phyloP scores from a whole-genome alignment of 2,329 filamentous ascomycete genomes.

The Thelonectria olida region DNA sequence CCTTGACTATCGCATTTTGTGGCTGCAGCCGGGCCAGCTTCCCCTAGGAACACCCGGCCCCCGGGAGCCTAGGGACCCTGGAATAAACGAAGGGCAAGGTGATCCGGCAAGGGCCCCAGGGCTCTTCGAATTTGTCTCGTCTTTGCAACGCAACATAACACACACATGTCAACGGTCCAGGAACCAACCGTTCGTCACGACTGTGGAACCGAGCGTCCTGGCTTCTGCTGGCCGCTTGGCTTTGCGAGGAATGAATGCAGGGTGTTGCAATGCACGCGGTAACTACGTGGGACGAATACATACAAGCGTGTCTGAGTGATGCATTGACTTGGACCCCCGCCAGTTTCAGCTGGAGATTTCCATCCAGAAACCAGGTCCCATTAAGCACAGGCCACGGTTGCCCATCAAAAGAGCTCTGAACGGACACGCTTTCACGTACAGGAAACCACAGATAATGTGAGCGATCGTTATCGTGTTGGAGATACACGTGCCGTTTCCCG shows the following conservation, averaged over 20 bases:
- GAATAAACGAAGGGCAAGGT: conserved; percentile 20
- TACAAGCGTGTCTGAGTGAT: no score
- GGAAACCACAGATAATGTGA: background rate
- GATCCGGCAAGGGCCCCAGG: conserved; percentile 26
- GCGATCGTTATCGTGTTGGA: background rate
- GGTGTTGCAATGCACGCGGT: background rate
- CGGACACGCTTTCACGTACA: background rate
- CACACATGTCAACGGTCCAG: conserved; percentile 34
- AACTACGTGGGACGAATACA: no score
- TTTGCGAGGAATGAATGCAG: conserved; percentile 1
- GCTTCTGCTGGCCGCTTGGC: conserved; percentile 4
- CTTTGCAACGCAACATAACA: conserved; percentile 13
- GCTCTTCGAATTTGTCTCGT: background rate
- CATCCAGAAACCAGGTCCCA: background rate
- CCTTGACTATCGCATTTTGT: conserved; percentile 25
- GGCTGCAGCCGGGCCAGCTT: conserved; percentile 36
- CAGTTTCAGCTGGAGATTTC: background rate
- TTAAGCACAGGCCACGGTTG: background rate
- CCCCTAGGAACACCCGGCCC: conserved; percentile 29
- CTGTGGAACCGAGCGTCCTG: conserved; percentile 27
- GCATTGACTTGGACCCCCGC: conserved; percentile 4
- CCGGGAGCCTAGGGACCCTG: conserved; percentile 4
- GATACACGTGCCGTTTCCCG: background rate
- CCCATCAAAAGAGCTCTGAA: background rate
- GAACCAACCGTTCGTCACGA: conserved; percentile 30